These are phyloP conservation scores for Medicago ruthenica DNA, from an alignment of 306 rosid genomes.

Conservation along the genomic window DNA sequence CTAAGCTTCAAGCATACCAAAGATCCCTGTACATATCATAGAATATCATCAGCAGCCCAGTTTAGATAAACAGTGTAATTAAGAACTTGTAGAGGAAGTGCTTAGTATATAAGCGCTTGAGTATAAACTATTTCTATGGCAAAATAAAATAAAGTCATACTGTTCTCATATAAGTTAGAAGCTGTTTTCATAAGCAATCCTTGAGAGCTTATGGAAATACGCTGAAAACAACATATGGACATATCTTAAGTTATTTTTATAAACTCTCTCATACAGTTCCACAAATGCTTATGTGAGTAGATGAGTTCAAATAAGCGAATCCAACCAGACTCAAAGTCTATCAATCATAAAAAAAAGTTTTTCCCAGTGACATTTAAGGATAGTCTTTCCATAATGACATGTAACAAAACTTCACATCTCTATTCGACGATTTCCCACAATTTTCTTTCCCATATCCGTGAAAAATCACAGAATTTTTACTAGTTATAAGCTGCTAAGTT, in stretches of 20 bases:
- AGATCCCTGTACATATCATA: constrained; percentile 68
- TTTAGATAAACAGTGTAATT: background rate
- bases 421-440: background rate
- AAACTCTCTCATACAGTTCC: background rate
- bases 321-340: background rate
- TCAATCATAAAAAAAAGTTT: background rate
- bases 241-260: no score
- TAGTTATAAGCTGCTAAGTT: background rate
- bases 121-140: background rate
- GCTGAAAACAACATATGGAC: background rate
- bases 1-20: constrained; percentile 70
- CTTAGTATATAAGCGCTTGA: no score
- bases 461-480: background rate
- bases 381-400: background rate
- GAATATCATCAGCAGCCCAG: background rate
- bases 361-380: background rate
- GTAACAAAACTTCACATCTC: background rate
- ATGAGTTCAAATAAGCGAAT: background rate
- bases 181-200: background rate
- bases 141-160: background rate
- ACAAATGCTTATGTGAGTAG: background rate
- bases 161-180: background rate
- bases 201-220: background rate
- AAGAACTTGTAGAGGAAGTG: no score
- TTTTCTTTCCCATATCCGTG: background rate